phyloP scores from a whole-genome alignment of 2,329 filamentous ascomycete species.

The Fusarium circinatum region DNA sequence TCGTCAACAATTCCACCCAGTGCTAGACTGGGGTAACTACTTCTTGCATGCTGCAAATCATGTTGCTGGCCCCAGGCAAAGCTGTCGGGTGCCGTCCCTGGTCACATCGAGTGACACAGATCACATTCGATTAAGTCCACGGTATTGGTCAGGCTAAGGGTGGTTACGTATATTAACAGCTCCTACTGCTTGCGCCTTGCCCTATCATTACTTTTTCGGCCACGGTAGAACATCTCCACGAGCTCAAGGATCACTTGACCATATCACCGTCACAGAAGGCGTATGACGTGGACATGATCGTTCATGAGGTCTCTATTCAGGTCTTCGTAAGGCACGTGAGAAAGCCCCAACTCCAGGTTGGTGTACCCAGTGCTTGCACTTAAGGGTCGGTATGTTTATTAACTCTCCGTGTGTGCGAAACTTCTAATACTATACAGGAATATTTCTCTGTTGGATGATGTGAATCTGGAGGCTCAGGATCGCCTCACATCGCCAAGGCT shows the following conservation, averaged over 20 bases:
- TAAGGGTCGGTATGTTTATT: constrained; percentile 58
- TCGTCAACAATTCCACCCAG: constrained; percentile 76
- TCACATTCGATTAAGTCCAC: constrained; percentile 87
- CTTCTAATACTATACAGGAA: constrained; percentile 48
- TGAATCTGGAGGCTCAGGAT: constrained; percentile 76
- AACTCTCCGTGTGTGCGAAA: not conserved
- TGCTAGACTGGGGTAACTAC: constrained; percentile 83
- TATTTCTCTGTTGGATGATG: constrained; percentile 72
- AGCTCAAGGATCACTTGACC: constrained; percentile 76
- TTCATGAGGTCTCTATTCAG: constrained; percentile 76
- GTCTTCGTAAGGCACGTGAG: constrained; percentile 68
- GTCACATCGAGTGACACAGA: constrained; percentile 74
- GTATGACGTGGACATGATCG: constrained; percentile 72
- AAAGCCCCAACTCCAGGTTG: constrained; percentile 60
- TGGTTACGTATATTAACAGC: constrained; percentile 81
- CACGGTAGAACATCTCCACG: constrained; percentile 78
- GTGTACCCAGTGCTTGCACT: constrained; percentile 75
- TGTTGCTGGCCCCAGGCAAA: constrained; percentile 74
- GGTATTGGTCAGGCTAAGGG: constrained; percentile 82
- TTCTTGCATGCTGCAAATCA: constrained; percentile 81
- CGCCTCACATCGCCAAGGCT: constrained; percentile 71
- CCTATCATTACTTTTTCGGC: constrained; percentile 83
- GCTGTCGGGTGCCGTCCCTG: constrained; percentile 65
- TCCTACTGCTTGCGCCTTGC: constrained; percentile 77
- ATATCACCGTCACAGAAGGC: constrained; percentile 72